phyloP scores from a whole-genome alignment of 1,284 basidiomycete genomes.

The Cryptococcus neoformans region DNA sequence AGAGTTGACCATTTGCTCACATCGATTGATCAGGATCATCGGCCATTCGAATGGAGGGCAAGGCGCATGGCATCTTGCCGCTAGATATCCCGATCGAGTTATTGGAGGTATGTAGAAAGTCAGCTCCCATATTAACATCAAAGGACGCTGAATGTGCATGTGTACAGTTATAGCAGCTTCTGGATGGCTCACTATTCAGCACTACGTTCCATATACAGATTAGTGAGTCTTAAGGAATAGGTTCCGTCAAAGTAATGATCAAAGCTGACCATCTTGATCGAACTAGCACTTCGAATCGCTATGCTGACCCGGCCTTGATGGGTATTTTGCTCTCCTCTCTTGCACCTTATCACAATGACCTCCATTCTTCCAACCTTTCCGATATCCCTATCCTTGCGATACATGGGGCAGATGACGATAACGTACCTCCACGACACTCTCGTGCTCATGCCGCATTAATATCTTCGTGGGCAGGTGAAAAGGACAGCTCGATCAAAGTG shows the following conservation, averaged over 20 bases:
- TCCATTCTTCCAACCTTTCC: slow-evolving; percentile 72
- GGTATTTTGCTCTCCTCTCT: slow-evolving; percentile 68
- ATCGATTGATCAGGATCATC: slow-evolving; percentile 50
- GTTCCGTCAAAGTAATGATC: no score
- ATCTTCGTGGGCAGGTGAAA: slow-evolving; percentile 24
- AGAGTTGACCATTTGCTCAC: not conserved
- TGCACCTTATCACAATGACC: slow-evolving; percentile 79
- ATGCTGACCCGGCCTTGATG: slow-evolving; percentile 67
- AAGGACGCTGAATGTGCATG: slow-evolving; percentile 2
- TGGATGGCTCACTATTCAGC: slow-evolving; percentile 76
- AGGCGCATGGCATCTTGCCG: slow-evolving; percentile 75
- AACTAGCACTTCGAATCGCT: slow-evolving; percentile 55
- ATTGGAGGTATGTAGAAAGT: slow-evolving; percentile 49
- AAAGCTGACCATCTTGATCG: no score
- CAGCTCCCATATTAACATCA: not conserved
- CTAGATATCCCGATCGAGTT: slow-evolving; percentile 71
- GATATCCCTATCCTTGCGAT: slow-evolving; percentile 65
- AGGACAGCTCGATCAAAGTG: slow-evolving; percentile 11
- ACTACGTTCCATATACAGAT: slow-evolving; percentile 71
- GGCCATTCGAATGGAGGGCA: slow-evolving; percentile 95
- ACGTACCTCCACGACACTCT: slow-evolving; percentile 44
- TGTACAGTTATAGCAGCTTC: slow-evolving; percentile 64
- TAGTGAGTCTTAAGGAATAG: slow-evolving; percentile 41
- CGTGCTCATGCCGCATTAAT: slow-evolving; percentile 29
- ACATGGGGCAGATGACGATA: slow-evolving; percentile 61